These are phyloP conservation scores for Patellifolia procumbens DNA, from an alignment of 179 eudicot genomes.

Conservation along the genomic window DNA sequence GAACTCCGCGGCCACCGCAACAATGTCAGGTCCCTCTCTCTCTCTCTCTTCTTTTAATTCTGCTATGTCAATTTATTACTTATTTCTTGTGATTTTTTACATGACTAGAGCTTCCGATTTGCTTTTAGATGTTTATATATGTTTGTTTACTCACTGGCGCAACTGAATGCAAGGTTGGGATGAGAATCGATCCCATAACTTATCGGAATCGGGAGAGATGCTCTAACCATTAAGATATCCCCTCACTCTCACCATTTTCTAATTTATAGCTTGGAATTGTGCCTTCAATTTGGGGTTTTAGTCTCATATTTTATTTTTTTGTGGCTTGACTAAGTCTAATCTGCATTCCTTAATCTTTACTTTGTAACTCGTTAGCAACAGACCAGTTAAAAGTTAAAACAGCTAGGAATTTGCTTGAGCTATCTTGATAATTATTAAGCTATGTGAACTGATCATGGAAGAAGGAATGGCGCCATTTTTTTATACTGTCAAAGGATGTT, in stretches of 20 bases:
- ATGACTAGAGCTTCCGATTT: neutral
- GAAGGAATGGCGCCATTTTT: neutral
- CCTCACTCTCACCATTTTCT: too few relatives aligned
- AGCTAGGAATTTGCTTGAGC: neutral
- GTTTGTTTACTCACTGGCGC: too few relatives aligned
- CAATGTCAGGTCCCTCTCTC: constrained; percentile 48
- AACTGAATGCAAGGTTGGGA: too few relatives aligned
- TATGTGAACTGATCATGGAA: neutral
- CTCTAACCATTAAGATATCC: too few relatives aligned
- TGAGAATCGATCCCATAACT: too few relatives aligned
- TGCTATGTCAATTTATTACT: neutral
- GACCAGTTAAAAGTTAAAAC: too few relatives aligned
- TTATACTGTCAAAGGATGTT: neutral
- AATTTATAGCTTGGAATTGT: too few relatives aligned
- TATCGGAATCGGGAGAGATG: too few relatives aligned
- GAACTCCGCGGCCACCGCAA: constrained; percentile 83
- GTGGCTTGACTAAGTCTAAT: neutral
- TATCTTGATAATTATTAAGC: neutral
- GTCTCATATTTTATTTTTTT: neutral
- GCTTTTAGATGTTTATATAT: neutral
- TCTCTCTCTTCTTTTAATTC: neutral
- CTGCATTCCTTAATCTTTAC: neutral
- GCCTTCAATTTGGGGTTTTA: too few relatives aligned
- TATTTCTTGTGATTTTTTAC: neutral
- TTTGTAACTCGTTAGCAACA: neutral